phyloP scores from a whole-genome alignment of 176 grass and related monocot species.

The Tillandsia leiboldiana region DNA sequence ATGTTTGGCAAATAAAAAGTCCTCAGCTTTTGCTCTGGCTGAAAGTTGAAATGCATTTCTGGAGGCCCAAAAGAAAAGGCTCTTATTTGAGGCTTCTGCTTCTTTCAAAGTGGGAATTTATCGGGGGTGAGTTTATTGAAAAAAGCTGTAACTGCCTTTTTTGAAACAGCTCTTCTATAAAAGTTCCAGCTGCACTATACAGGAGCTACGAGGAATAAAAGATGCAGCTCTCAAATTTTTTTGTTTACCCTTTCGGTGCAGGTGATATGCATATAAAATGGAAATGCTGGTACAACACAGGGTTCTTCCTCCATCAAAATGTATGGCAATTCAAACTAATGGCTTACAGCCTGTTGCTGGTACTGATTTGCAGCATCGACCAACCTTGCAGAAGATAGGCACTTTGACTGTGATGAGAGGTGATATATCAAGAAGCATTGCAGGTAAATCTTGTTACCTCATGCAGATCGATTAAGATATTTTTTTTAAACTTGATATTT shows the following conservation, averaged over 20 bases:
- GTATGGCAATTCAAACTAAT: slow-evolving; percentile 26
- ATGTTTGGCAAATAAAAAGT: not conserved
- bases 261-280: slow-evolving; percentile 57
- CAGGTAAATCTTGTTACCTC: slow-evolving; percentile 47
- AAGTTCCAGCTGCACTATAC: not conserved
- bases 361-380: slow-evolving; percentile 36
- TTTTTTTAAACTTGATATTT: slow-evolving; percentile 4
- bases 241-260: slow-evolving; percentile 22
- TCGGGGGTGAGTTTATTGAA: too few relatives aligned
- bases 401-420: slow-evolving; percentile 62
- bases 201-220: slow-evolving; percentile 2
- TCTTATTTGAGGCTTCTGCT: too few relatives aligned
- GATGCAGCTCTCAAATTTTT: not conserved
- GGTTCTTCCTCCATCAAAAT: slow-evolving; percentile 41
- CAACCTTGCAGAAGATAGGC: slow-evolving; percentile 42
- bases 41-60: too few relatives aligned
- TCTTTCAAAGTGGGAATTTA: too few relatives aligned
- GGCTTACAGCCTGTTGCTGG: slow-evolving; percentile 19
- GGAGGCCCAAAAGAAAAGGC: too few relatives aligned
- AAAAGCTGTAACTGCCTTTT: too few relatives aligned
- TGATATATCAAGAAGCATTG: slow-evolving; percentile 85
- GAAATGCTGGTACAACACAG: slow-evolving; percentile 35
- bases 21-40: too few relatives aligned
- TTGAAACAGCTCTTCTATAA: not conserved
- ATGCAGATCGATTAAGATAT: slow-evolving; percentile 5